Evolutionary conservation across 345 rosid genomes (phyloP), one percentile per base, ranked within the genome.

Genomic region (Populus nigra): DNA sequence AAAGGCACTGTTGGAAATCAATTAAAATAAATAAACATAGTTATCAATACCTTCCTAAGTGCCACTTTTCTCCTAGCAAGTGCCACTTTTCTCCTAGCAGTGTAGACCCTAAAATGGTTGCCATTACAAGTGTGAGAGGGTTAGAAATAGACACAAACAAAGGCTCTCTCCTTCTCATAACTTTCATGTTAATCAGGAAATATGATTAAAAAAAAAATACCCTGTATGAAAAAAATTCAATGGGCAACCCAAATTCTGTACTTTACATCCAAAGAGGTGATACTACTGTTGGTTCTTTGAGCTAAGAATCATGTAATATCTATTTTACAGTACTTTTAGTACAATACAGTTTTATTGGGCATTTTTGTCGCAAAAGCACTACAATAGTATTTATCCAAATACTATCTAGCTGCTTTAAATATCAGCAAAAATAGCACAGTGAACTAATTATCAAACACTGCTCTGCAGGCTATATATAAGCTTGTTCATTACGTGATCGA

Each of bases 11-110:
- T 7, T 0, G 1, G n/a, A 9, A 31, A 31, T 13, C 15, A 22
- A 65, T 18, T 35, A 20, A 9, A 27, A 65, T 57, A 22, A 12
- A 38, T 16, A 59, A 3, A 38, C 16, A 25, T 25, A 39, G 8
- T 8, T 17, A 18, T 27, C 29, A 67, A 11, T 78, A 84, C 85
- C 85, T 87, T 76, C 89, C 88, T 13, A 85, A 41, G 27, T 83
- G 77, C 50, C 85, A 73, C 8, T 77, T 61, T 65, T 87, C 89
- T 35, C 77, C 82, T 35, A 85, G 33, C n/a, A 85, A 41, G 27
- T 83, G 77, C 50, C 85, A 73, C 8, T 77, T 61, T 65, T 87
- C 89, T 35, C 77, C 82, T 35, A 85, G 33, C n/a, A 85, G 12
- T 59, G 85, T 1, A 2, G 83, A 76, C 3, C 79, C 77, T 0